Evolutionary conservation across 2,329 filamentous ascomycete genomes (phyloP).

Genomic region (Leptographium procerum): DNA sequence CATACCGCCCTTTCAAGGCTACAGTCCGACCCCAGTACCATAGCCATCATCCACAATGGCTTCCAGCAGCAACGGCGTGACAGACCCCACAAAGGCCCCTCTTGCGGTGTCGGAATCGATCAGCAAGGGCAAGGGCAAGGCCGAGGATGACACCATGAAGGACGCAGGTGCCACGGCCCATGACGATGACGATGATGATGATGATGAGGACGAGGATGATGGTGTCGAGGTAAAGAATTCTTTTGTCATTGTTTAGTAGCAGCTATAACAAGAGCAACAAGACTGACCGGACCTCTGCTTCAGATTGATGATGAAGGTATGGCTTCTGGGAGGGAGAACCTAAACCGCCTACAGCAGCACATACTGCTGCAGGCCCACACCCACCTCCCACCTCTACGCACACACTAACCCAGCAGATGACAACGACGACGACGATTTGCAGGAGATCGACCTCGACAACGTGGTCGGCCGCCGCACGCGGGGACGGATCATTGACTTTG

Average conservation of each 20-base stretch:
- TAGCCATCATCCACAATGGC: constrained; percentile 23
- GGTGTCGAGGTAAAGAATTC: constrained; percentile 18
- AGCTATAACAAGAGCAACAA: background rate
- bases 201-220: constrained; percentile 59
- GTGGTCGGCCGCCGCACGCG: constrained; percentile 87
- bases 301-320: background rate
- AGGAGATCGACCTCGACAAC: constrained; percentile 84
- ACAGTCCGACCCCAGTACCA: background rate
- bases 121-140: constrained; percentile 73
- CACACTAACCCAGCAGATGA: constrained; percentile 36
- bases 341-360: too few relatives aligned
- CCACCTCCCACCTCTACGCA: background rate
- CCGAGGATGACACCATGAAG: constrained; percentile 42
- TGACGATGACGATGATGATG: constrained; percentile 58
- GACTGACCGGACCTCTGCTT: background rate
- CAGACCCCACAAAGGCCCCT: constrained; percentile 29
- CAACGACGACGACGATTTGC: constrained; percentile 70
- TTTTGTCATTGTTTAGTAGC: background rate
- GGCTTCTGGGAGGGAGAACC: background rate
- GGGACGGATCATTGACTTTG: constrained; percentile 85
- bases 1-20: background rate
- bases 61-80: constrained; percentile 37
- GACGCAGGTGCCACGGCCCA: constrained; percentile 65
- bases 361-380: background rate
- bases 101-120: constrained; percentile 17